Percentiles rank a stretch among this genome's conserved stretches.
These are phyloP conservation scores for Pouteria glomerata DNA, from an alignment of 148 eudicot species.

Conservation along the genomic window DNA sequence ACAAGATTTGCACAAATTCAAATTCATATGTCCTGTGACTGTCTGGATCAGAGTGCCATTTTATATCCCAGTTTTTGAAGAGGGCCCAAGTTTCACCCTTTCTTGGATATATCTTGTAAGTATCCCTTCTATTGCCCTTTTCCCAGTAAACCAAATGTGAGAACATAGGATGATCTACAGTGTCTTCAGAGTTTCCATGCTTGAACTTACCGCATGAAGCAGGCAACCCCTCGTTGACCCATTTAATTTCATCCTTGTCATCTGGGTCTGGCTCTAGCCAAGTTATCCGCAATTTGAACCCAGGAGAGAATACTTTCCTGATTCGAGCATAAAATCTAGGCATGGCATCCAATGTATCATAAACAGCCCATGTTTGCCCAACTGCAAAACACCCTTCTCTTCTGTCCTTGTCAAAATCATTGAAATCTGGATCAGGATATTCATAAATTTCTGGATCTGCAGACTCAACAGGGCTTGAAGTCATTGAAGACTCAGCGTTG, in stretches of 20 bases:
- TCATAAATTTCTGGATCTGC: slow-evolving; percentile 34
- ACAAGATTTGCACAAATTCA: slow-evolving; percentile 65
- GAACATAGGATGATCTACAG: slow-evolving; percentile 54
- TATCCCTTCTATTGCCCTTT: slow-evolving; percentile 31
- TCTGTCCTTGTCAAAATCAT: slow-evolving; percentile 60
- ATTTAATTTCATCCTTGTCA: slow-evolving; percentile 30
- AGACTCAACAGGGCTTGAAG: slow-evolving; percentile 19
- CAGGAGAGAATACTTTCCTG: slow-evolving; percentile 33
- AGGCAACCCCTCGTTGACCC: slow-evolving; percentile 58
- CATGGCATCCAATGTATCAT: slow-evolving; percentile 77
- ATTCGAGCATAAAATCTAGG: slow-evolving; percentile 85
- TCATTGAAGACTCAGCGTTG: slow-evolving; percentile 10
- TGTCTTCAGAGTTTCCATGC: slow-evolving; percentile 37
- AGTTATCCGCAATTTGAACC: slow-evolving; percentile 56
- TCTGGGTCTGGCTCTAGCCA: slow-evolving; percentile 78
- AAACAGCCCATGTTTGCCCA: slow-evolving; percentile 76
- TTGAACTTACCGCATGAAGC: slow-evolving; percentile 65
- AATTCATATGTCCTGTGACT: slow-evolving; percentile 44
- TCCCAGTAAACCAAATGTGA: slow-evolving; percentile 61
- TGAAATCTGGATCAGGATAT: slow-evolving; percentile 66
- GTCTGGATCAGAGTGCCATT: slow-evolving; percentile 40
- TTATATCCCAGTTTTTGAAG: slow-evolving; percentile 63
- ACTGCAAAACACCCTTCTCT: slow-evolving; percentile 40
- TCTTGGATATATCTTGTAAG: slow-evolving; percentile 48
- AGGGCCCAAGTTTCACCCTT: slow-evolving; percentile 86